A percentile compares a stretch with the other conserved stretches of the same genome.
These are phyloP conservation scores for Aspergillus egyptiacus DNA, from an alignment of 495 filamentous ascomycete genomes.

Conservation along the genomic window DNA sequence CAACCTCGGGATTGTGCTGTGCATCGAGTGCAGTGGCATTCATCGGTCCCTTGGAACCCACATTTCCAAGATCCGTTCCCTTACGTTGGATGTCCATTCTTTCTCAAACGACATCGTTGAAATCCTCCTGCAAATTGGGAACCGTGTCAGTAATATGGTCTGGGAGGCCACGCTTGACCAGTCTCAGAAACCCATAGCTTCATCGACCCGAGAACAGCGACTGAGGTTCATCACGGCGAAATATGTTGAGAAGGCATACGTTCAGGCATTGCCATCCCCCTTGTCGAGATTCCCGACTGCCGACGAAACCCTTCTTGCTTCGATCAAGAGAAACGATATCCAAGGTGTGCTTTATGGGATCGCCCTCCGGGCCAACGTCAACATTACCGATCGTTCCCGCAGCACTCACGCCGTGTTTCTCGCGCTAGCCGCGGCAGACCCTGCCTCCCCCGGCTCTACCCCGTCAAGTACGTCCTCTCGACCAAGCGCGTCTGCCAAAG, in stretches of 20 bases:
- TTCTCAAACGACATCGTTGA: constrained; percentile 96
- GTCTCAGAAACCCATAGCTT: constrained; percentile 60
- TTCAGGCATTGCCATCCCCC: constrained; percentile 69
- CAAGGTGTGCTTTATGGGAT: constrained; percentile 87
- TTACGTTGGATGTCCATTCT: constrained; percentile 89
- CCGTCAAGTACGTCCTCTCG: constrained; percentile 28
- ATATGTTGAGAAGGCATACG: constrained; percentile 78
- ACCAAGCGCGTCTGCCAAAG: constrained; percentile 29
- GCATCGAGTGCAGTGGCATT: constrained; percentile 97
- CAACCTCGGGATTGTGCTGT: constrained; percentile 92
- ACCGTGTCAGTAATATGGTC: constrained; percentile 90
- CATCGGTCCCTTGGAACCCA: constrained; percentile 95
- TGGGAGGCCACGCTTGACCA: constrained; percentile 86
- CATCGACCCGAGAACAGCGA: constrained; percentile 80
- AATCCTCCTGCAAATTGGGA: constrained; percentile 86
- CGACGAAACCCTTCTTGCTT: constrained; percentile 87
- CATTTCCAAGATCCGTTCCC: constrained; percentile 92
- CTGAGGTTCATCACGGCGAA: constrained; percentile 92
- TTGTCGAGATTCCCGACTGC: constrained; percentile 71
- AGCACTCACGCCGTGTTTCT: constrained; percentile 84
- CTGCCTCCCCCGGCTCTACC: constrained; percentile 59
- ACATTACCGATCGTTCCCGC: constrained; percentile 77
- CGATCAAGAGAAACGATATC: constrained; percentile 90
- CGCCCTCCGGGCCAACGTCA: constrained; percentile 80
- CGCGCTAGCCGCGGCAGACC: constrained; percentile 90